Conservation (phyloP, 805 yeast species). For the Starmerella powellii region DNA sequence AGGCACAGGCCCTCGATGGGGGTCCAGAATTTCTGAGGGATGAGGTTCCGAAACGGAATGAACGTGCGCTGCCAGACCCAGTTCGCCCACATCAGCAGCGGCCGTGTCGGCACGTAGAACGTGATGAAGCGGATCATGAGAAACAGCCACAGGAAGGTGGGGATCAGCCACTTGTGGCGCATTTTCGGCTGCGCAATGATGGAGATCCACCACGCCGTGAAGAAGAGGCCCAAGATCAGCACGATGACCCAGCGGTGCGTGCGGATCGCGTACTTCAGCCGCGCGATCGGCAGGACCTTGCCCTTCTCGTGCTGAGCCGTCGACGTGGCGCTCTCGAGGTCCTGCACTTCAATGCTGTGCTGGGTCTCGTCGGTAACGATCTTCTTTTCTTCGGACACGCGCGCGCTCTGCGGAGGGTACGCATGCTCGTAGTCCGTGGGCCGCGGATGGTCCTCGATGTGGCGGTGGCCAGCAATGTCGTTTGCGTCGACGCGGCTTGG, state of each 20-base stretch:
- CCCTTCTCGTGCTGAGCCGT: conserved; percentile 2
- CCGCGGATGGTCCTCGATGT: conserved; percentile 3
- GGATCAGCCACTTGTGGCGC: conserved; percentile 45
- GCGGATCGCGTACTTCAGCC: conserved; percentile 3
- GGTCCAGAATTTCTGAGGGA: conserved; percentile 37
- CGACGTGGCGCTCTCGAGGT: conserved; percentile 18
- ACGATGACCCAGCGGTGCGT: conserved; percentile 24
- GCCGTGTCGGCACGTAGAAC: conserved; percentile 36
- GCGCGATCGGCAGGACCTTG: conserved; percentile 5
- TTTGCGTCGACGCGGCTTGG: conserved; percentile 17
- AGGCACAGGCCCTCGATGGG: conserved; percentile 37
- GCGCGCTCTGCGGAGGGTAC: background rate
- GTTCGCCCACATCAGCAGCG: conserved; percentile 25
- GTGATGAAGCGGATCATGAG: conserved; percentile 42
- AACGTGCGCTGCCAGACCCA: conserved; percentile 28
- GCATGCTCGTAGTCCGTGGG: conserved; percentile 9
- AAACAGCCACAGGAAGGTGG: conserved; percentile 42
- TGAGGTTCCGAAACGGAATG: conserved; percentile 21
- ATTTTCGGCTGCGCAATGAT: conserved; percentile 40
- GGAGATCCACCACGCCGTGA: conserved; percentile 49
- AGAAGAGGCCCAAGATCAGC: conserved; percentile 30
- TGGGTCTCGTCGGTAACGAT: conserved; percentile 39
- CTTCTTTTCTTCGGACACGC: conserved; percentile 6
- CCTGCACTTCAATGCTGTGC: conserved; percentile 27
- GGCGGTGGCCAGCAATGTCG: conserved; percentile 11